Evolutionary conservation across 306 rosid genomes (phyloP).

Genomic region (Citrullus colocynthis): DNA sequence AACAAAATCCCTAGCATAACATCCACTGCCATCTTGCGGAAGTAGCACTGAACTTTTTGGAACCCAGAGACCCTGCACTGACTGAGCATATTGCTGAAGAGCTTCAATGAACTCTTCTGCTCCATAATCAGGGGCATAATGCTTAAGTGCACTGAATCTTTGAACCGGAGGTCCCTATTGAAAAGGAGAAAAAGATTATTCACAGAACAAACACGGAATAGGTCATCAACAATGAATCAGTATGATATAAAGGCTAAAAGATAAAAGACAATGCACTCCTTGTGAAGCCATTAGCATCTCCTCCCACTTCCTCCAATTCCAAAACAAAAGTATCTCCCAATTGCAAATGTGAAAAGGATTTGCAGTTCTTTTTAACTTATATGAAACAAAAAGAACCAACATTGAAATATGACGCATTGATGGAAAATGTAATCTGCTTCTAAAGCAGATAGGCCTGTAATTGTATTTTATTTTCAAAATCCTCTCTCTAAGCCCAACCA

Average conservation of each 20-base stretch:
- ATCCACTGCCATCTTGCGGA: constrained; percentile 16
- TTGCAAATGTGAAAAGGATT: neutral
- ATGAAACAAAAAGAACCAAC: neutral
- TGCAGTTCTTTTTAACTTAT: neutral
- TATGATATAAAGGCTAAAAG: neutral
- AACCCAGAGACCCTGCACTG: constrained; percentile 71
- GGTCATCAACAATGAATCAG: neutral
- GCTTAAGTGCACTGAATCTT: constrained; percentile 56
- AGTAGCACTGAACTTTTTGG: constrained; percentile 40
- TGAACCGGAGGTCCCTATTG: constrained; percentile 53
- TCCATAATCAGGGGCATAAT: constrained; percentile 56
- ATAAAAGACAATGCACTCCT: neutral
- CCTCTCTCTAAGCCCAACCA: neutral
- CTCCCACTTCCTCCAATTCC: neutral
- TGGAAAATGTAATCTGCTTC: neutral
- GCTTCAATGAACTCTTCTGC: constrained; percentile 38
- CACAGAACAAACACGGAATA: neutral
- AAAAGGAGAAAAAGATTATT: constrained; percentile 9
- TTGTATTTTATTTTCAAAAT: neutral
- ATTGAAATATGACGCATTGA: neutral
- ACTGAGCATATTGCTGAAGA: constrained; percentile 48
- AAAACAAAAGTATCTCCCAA: neutral
- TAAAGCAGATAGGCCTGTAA: neutral
- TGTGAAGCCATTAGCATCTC: neutral
- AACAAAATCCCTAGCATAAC: constrained; percentile 39